Base-by-base conservation (phyloP, 2,329 filamentous ascomycete genomes). In the Nothopassalora personata region DNA sequence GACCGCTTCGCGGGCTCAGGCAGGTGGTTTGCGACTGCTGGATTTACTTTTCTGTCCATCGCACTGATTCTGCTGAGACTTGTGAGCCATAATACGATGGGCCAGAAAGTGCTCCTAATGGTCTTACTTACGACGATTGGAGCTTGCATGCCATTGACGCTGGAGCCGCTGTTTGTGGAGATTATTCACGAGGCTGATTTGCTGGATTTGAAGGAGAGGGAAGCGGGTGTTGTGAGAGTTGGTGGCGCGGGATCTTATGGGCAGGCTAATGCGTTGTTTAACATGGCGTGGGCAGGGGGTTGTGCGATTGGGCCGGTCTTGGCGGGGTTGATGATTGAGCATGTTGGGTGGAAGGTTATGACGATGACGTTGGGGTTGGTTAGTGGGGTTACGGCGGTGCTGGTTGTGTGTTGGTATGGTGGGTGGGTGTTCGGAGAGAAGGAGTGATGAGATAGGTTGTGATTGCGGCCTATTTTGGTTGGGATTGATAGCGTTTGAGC, bases 221-320 rank as follows among this genome's bases (percentile, higher is more conserved):
- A 58, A 10, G 53, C 23, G 57, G 62, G 56, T 2, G 13, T 64
- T 13, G 13, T 70, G 8, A 60, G 60, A 64, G 64, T 60, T 23
- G 67, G 67, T 7, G 28, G 28, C 6, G 28, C 28, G 18, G 60
- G 65, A 11, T 63, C 61, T 10, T 67, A 67, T 36, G 84, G 83
- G 7, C 80, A 85, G 65, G 82, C 82, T 0, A 86, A 86, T 67
- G 82, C 63, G 11, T 56, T 67, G 19, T 69, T 69, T 48, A 70
- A 69, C 48, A 62, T 68, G 54, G 67, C 64, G 1, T 70, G 66
- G 66, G 60, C 62, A 5, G 55, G 58, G 13, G 67, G 68, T 1
- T 60, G 63, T 48, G 61, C 64, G 28, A 50, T 68, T 9, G 67
- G 68, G 7, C 68, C 67, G 11, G 15, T 70, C 5, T 57, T 66